phyloP scores from a whole-genome alignment of 1,284 basidiomycete species.

The Puccinia brachypodii region DNA sequence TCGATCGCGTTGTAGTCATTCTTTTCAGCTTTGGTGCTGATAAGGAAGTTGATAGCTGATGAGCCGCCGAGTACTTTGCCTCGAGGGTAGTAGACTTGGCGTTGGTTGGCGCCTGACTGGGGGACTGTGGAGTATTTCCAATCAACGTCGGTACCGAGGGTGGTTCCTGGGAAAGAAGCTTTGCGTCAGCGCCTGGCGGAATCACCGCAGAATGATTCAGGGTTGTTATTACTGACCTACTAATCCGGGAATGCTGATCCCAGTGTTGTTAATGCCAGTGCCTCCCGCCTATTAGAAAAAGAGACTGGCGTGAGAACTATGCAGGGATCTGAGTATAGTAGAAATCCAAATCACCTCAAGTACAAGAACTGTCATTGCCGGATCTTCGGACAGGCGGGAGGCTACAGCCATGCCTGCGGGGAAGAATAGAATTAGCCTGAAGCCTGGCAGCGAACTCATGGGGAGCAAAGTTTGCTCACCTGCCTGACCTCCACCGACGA shows the following conservation, averaged over 20 bases:
- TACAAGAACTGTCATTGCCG: slow-evolving; percentile 20
- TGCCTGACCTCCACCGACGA: slow-evolving; percentile 35
- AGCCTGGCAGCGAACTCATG: not conserved
- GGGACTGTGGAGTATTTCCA: slow-evolving; percentile 44
- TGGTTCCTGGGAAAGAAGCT: not conserved
- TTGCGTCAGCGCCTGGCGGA: not conserved
- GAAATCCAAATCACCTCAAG: slow-evolving; percentile 11
- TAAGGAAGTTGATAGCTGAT: slow-evolving; percentile 43
- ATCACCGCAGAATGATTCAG: no score
- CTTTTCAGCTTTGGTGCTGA: slow-evolving; percentile 30
- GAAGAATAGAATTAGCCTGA: not conserved
- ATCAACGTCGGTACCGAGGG: slow-evolving; percentile 19
- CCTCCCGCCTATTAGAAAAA: slow-evolving; percentile 13
- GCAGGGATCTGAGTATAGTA: not conserved
- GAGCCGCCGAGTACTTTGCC: slow-evolving; percentile 47
- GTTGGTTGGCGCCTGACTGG: slow-evolving; percentile 12
- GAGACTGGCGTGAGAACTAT: not conserved
- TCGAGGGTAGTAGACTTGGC: slow-evolving; percentile 22
- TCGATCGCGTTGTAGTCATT: slow-evolving; percentile 35
- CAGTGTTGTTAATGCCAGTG: slow-evolving; percentile 15
- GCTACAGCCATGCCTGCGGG: slow-evolving; percentile 28
- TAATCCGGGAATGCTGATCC: slow-evolving; percentile 22
- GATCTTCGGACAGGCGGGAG: slow-evolving; percentile 30
- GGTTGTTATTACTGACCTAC: not conserved
- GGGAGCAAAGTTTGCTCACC: not conserved